Evolutionary conservation across 257 asterid species (phyloP).

Genomic region (Solanum dulcamara): DNA sequence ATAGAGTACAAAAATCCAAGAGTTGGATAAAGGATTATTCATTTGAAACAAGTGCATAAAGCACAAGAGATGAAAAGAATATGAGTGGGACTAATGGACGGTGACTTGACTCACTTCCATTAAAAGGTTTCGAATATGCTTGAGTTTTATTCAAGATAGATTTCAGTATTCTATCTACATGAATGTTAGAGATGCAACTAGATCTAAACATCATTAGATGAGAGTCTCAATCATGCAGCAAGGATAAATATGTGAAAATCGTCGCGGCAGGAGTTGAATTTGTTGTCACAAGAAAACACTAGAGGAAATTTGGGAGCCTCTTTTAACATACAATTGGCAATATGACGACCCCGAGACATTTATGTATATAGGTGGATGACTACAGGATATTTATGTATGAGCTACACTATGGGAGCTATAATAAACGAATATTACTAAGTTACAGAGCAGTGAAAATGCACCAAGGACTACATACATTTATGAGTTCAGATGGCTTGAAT

Average conservation of each 20-base stretch:
- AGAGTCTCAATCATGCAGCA: not conserved
- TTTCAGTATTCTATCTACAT: not conserved
- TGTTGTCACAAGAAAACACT: not conserved
- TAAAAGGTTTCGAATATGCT: not conserved
- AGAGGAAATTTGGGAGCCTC: not conserved
- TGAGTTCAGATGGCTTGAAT: slow-evolving; percentile 80
- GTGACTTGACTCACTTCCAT: not conserved
- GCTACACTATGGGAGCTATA: not conserved
- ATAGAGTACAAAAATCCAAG: not conserved
- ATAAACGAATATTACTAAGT: not conserved
- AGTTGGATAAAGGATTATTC: not conserved
- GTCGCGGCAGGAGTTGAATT: not conserved
- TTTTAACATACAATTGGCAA: not conserved
- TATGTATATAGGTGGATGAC: not conserved
- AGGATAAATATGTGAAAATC: not conserved
- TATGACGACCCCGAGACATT: not conserved
- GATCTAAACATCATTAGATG: not conserved
- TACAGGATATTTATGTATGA: not conserved
- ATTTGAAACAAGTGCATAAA: no score
- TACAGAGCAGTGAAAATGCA: not conserved
- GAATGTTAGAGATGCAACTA: not conserved
- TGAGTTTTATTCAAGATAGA: not conserved
- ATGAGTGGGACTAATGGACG: not conserved
- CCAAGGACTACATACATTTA: slow-evolving; percentile 32
- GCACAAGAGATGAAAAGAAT: not conserved